Evolutionary conservation across 2,329 filamentous ascomycete genomes (phyloP), one percentile per base, ranked within the genome.

Genomic region (Colletotrichum lentis): DNA sequence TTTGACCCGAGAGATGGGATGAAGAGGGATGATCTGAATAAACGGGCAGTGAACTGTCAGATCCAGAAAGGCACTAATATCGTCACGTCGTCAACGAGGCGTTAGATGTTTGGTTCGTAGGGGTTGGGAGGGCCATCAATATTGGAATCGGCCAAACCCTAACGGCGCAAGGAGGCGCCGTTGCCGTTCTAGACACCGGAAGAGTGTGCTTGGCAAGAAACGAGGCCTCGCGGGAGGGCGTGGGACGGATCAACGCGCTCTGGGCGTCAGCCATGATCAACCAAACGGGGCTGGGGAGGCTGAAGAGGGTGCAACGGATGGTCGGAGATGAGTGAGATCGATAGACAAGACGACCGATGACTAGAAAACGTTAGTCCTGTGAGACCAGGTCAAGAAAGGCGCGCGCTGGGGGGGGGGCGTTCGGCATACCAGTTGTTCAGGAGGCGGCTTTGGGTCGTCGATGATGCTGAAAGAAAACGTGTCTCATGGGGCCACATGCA

Each of bases 291-390:
- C 37, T 49, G 54, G 35, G 46, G 52, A 52, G 39, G 60, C 60
- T 64, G 60, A 39, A 58, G 46, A 58, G 31, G 41, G 41, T 50
- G 50, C 44, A 31, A 43, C 49, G 41, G 41, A 46, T 54, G 56
- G 27, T 49, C 62, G 49, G 50, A 60, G 56, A 46, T 54, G 62
- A 65, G 39, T 54, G 62, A 65, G 37, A 60, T 37, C 59, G 44
- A 41, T 46, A 53, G 52, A 39, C 44, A 50, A 50, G 10, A 60
- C 49, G 27, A 56, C 20, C 31, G 27, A 54, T 43, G 60, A 54
- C 46, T n/a, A 22, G 49, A 58, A 49, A 41, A 18, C 46, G 24
- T 24, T 46, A 53, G 64, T 20, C 16, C 5, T 14, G 22, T 44
- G 10, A 63, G 27, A 52, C 52, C 10, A 35, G 52, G 22, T 20